Evolutionary conservation across 768 basidiomycete species (phyloP).

Genomic region (Amanita fuliginea): DNA sequence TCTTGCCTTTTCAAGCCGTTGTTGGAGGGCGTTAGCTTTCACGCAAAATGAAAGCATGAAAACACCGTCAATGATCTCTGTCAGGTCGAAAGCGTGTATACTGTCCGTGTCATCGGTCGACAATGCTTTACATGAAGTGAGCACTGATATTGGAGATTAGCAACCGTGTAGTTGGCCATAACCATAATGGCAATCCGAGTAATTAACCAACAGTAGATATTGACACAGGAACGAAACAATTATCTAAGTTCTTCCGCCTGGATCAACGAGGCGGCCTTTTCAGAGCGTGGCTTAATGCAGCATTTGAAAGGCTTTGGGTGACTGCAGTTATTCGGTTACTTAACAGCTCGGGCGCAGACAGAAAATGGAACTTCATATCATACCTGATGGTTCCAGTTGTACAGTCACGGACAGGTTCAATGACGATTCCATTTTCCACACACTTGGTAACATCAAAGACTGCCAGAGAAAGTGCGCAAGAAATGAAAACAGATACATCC

Average conservation of each 20-base stretch:
- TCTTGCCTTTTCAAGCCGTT: not conserved
- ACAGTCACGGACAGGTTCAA: slow-evolving; percentile 44
- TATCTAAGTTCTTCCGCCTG: slow-evolving; percentile 27
- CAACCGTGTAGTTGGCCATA: not conserved
- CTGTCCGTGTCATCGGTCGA: not conserved
- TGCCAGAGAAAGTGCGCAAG: slow-evolving; percentile 39
- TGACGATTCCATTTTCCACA: slow-evolving; percentile 29
- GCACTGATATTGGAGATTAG: not conserved
- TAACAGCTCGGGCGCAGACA: not conserved
- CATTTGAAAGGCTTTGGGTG: slow-evolving; percentile 58
- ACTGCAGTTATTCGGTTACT: slow-evolving; percentile 15
- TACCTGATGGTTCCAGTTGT: slow-evolving; percentile 59
- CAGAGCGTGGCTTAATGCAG: slow-evolving; percentile 47
- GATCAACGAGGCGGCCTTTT: slow-evolving; percentile 42
- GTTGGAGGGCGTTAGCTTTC: not conserved
- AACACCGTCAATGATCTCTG: slow-evolving; percentile 1
- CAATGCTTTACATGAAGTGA: not conserved
- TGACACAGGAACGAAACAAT: slow-evolving; percentile 16
- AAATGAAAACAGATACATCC: slow-evolving; percentile 41
- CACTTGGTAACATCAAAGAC: slow-evolving; percentile 40
- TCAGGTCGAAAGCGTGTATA: not conserved
- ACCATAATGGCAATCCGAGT: not conserved
- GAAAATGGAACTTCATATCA: not conserved
- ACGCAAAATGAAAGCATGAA: not conserved
- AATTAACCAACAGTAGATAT: not conserved